Conservation (phyloP, 2,329 filamentous ascomycete species). For the Kalaharituber pfeilii region DNA sequence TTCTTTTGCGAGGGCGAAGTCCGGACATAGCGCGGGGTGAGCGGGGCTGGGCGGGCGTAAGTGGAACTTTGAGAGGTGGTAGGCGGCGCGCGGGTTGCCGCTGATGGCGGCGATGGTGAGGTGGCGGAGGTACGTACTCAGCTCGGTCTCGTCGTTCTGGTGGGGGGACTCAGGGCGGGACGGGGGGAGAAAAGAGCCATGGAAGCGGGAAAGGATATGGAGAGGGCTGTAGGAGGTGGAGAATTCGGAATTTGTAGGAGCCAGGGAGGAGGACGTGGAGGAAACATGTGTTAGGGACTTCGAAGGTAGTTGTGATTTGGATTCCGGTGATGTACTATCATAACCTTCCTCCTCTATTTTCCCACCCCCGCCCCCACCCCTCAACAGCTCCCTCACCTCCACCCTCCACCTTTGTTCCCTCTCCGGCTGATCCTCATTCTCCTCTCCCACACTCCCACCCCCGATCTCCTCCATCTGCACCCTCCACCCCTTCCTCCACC, state of each 20-base stretch:
- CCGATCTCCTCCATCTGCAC: neutral
- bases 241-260: neutral
- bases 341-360: slow-evolving; percentile 4
- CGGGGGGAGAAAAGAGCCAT: neutral
- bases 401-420: neutral
- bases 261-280: neutral
- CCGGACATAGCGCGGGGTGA: neutral
- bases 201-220: neutral
- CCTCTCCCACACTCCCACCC: neutral
- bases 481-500: neutral
- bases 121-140: neutral
- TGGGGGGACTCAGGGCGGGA: neutral
- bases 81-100: neutral
- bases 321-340: slow-evolving; percentile 1
- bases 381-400: neutral
- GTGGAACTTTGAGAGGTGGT: neutral
- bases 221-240: neutral
- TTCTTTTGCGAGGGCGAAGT: neutral
- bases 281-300: neutral
- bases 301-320: no score
- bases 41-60: neutral
- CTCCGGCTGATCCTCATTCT: neutral
- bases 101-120: neutral
- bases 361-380: slow-evolving; percentile 6
- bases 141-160: neutral